These are phyloP conservation scores for Curvularia sp. DNA, from an alignment of 2,329 filamentous ascomycete genomes.

Conservation along the genomic window DNA sequence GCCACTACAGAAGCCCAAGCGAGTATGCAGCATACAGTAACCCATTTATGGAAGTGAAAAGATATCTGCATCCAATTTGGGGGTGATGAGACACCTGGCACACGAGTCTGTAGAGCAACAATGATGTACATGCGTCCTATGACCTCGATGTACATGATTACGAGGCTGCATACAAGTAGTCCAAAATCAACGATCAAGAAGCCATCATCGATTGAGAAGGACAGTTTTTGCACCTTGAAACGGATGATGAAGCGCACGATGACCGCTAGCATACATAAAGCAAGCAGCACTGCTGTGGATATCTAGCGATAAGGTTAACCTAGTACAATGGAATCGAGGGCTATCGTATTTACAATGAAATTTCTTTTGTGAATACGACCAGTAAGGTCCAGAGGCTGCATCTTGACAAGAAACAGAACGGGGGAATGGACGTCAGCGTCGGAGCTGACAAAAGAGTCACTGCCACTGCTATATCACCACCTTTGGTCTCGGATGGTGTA, in stretches of 20 bases:
- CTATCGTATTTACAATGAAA: background rate
- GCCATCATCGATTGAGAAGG: background rate
- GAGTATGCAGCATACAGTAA: too few species aligned
- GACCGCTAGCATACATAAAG: background rate
- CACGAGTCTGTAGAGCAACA: too few species aligned
- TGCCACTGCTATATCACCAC: background rate
- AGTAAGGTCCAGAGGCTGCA: background rate
- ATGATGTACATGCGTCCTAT: too few species aligned
- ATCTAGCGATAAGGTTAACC: background rate
- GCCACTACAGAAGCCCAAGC: too few species aligned
- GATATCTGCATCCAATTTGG: too few species aligned
- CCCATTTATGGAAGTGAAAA: too few species aligned
- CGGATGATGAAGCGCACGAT: background rate
- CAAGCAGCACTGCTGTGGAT: background rate
- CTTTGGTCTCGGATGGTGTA: background rate
- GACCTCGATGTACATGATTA: too few species aligned
- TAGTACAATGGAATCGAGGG: background rate
- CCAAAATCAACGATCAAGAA: too few species aligned
- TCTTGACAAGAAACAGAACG: background rate
- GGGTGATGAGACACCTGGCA: too few species aligned
- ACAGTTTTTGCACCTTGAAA: background rate
- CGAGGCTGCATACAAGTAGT: too few species aligned
- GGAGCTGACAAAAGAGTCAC: background rate
- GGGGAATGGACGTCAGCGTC: background rate
- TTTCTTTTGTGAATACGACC: background rate